Percentiles rank a stretch among this genome's conserved stretches.
These are phyloP conservation scores for Phytophthora lateralis DNA, from an alignment of 352 stramenopile genomes.

Conservation along the genomic window DNA sequence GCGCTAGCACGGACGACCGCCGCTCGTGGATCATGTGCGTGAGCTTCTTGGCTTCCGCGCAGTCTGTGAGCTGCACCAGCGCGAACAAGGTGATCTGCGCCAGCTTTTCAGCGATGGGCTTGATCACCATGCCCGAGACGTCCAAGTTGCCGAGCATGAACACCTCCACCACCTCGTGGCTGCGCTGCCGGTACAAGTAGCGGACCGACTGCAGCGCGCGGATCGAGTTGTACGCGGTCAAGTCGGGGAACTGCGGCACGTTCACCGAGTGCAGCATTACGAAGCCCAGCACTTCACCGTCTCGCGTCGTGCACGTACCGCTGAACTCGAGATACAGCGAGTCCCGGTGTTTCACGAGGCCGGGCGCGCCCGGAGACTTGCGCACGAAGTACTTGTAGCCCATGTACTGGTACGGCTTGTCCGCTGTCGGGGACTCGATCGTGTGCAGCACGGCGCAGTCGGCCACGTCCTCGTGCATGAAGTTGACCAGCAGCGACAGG, in stretches of 20 bases:
- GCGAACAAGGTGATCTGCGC: constrained; percentile 43
- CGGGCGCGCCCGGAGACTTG: constrained; percentile 37
- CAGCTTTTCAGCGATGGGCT: constrained; percentile 38
- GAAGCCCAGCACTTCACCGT: constrained; percentile 51
- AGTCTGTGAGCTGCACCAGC: constrained; percentile 50
- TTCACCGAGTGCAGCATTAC: constrained; percentile 59
- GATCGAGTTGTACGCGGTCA: constrained; percentile 52
- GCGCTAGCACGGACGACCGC: constrained; percentile 39
- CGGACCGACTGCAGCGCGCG: constrained; percentile 47
- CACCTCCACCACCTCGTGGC: constrained; percentile 49
- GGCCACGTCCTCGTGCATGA: constrained; percentile 42
- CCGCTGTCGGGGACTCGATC: constrained; percentile 34
- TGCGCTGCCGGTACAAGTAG: constrained; percentile 53
- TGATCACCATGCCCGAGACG: constrained; percentile 43
- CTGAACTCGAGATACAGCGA: constrained; percentile 53
- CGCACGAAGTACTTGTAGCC: constrained; percentile 67
- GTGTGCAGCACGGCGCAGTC: constrained; percentile 38
- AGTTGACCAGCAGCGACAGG: constrained; percentile 48
- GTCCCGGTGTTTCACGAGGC: constrained; percentile 54
- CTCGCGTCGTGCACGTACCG: constrained; percentile 37
- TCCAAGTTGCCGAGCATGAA: constrained; percentile 56
- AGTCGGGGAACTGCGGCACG: constrained; percentile 45
- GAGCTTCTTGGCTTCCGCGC: constrained; percentile 53
- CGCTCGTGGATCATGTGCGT: constrained; percentile 49
- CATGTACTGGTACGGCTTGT: constrained; percentile 52